Evolutionary conservation across 192 early-diverging fungal genomes (phyloP).

Genomic region (Umbelopsis vinacea): DNA sequence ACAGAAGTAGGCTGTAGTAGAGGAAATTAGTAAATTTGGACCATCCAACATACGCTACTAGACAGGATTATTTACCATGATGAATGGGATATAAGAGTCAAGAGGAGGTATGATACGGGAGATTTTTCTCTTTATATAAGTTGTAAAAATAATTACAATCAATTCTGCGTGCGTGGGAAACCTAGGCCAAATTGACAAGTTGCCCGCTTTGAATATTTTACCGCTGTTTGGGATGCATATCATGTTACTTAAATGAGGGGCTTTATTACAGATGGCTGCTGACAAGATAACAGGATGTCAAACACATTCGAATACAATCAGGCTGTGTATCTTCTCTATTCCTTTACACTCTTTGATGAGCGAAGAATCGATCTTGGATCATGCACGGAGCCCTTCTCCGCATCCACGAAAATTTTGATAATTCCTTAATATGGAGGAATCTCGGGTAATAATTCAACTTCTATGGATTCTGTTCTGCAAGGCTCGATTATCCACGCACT

Average conservation of each 20-base stretch:
- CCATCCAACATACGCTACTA: neutral
- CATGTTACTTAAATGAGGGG: too few species aligned
- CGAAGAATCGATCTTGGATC: neutral
- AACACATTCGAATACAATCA: too few species aligned
- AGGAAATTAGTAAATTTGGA: neutral
- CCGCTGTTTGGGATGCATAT: neutral
- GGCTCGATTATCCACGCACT: constrained; percentile 43
- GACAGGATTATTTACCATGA: neutral
- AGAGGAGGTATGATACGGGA: neutral
- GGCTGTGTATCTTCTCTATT: too few species aligned
- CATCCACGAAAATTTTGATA: neutral
- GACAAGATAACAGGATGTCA: neutral
- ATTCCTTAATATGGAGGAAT: constrained; percentile 3
- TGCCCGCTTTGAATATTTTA: constrained; percentile 6
- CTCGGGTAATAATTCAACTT: constrained; percentile 23
- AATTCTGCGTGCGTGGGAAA: constrained; percentile 3
- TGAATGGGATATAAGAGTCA: constrained; percentile 1
- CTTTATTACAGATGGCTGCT: constrained; percentile 1
- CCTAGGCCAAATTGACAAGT: constrained; percentile 16
- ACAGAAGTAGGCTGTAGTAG: neutral
- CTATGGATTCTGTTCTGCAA: constrained; percentile 42
- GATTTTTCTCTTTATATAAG: neutral
- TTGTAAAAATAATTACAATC: constrained; percentile 3
- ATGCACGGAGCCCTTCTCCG: neutral
- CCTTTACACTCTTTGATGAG: too few species aligned